phyloP scores from a whole-genome alignment of 1,284 basidiomycete genomes.

The Pyrrhoderma lamaoense region DNA sequence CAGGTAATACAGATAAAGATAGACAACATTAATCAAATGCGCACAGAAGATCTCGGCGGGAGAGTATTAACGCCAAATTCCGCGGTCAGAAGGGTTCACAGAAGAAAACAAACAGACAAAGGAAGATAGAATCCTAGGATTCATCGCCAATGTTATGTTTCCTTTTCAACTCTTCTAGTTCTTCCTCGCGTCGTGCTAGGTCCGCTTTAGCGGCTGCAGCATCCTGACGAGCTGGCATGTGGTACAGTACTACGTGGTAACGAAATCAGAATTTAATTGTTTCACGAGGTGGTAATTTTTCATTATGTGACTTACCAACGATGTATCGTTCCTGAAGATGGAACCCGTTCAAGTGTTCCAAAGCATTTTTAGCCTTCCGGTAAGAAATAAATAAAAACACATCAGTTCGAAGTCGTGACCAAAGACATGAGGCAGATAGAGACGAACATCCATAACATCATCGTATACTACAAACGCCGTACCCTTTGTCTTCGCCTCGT shows the following conservation, averaged over 20 bases:
- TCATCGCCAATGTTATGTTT: constrained; percentile 73
- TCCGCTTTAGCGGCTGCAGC: constrained; percentile 91
- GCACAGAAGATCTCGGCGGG: background rate
- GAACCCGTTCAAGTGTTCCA: constrained; percentile 96
- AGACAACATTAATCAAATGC: no score
- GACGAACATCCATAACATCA: constrained; percentile 76
- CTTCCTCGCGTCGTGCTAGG: constrained; percentile 85
- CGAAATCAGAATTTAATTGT: constrained; percentile 4
- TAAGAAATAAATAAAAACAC: background rate
- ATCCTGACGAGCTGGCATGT: constrained; percentile 94
- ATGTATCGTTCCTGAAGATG: constrained; percentile 98
- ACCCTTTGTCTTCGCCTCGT: constrained; percentile 86
- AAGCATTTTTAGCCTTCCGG: constrained; percentile 83
- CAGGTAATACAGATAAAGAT: no score
- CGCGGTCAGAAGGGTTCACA: background rate
- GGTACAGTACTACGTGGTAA: constrained; percentile 69
- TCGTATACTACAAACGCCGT: constrained; percentile 94
- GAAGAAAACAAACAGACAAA: background rate
- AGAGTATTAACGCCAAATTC: background rate
- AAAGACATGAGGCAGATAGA: constrained; percentile 10
- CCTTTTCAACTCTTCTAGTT: constrained; percentile 81
- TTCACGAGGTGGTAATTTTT: background rate
- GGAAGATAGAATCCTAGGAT: constrained; percentile 31
- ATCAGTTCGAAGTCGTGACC: constrained; percentile 19
- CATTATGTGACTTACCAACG: constrained; percentile 40